phyloP scores from a whole-genome alignment of 1,284 basidiomycete species.

The Apiotrichum veenhuisii region DNA sequence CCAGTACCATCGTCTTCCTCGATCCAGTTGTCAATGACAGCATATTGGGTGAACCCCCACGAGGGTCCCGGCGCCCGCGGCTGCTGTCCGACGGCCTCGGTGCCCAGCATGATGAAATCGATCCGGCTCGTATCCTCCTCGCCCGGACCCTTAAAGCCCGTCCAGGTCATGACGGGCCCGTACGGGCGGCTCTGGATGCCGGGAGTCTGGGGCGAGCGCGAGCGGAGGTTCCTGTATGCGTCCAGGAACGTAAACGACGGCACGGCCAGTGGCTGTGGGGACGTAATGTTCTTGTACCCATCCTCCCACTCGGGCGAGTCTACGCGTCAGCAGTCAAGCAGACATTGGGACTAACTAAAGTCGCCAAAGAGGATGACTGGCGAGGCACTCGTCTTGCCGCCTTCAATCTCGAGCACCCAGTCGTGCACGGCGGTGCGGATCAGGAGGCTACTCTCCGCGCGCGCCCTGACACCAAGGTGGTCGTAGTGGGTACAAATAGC shows the following conservation, averaged over 20 bases:
- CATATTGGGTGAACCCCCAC: conserved; percentile 31
- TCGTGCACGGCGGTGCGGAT: conserved; percentile 32
- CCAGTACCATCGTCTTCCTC: conserved; percentile 34
- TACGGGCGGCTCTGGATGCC: conserved; percentile 29
- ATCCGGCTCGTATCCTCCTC: conserved; percentile 27
- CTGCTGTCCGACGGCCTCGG: conserved; percentile 3
- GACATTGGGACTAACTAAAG: conserved; percentile 34
- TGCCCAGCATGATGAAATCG: conserved; percentile 43
- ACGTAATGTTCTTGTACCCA: conserved; percentile 45
- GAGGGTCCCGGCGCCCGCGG: background rate
- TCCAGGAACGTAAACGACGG: conserved; percentile 37
- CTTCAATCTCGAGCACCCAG: conserved; percentile 31
- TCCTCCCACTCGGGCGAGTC: conserved; percentile 44
- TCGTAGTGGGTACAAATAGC: conserved; percentile 49
- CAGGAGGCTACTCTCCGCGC: conserved; percentile 38
- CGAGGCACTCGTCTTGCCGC: background rate
- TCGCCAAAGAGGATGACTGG: conserved; percentile 43
- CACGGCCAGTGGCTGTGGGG: conserved; percentile 22
- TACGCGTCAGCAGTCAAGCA: conserved; percentile 9
- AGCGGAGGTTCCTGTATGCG: conserved; percentile 26
- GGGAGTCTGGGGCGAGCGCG: conserved; percentile 7
- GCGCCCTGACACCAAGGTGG: conserved; percentile 33
- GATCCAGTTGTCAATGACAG: conserved; percentile 41
- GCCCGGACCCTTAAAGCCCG: conserved; percentile 35
- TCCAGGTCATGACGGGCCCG: conserved; percentile 37